Conservation (phyloP, 2,329 filamentous ascomycete species). For the Ophiostoma ulmi region DNA sequence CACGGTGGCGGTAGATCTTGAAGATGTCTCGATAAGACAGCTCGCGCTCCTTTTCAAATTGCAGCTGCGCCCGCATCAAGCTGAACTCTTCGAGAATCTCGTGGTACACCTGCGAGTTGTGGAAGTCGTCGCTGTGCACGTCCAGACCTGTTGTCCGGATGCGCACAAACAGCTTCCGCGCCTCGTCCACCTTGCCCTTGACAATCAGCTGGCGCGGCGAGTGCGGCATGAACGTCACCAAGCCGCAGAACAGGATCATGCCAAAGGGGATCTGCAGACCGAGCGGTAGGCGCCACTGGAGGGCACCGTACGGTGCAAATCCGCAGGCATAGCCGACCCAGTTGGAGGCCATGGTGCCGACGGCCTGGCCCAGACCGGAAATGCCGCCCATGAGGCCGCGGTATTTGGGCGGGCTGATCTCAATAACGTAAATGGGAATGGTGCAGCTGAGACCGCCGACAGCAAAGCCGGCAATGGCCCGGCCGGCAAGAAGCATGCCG, state of each 20-base stretch:
- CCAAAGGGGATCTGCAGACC: slow-evolving; percentile 54
- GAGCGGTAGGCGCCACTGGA: slow-evolving; percentile 53
- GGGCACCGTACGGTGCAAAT: slow-evolving; percentile 47
- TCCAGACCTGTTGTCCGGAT: slow-evolving; percentile 37
- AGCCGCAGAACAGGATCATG: slow-evolving; percentile 48
- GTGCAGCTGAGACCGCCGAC: slow-evolving; percentile 45
- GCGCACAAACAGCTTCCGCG: slow-evolving; percentile 43
- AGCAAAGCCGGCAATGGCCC: slow-evolving; percentile 43
- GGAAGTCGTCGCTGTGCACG: not conserved
- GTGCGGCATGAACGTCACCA: slow-evolving; percentile 52
- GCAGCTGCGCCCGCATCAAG: slow-evolving; percentile 50
- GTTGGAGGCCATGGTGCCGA: slow-evolving; percentile 53
- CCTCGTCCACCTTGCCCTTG: slow-evolving; percentile 44
- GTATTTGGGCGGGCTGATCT: slow-evolving; percentile 46
- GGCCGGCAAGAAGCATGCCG: slow-evolving; percentile 50
- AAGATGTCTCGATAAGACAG: slow-evolving; percentile 50
- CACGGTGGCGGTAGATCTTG: slow-evolving; percentile 46
- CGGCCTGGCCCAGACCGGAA: slow-evolving; percentile 50
- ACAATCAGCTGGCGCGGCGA: slow-evolving; percentile 50
- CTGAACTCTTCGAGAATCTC: slow-evolving; percentile 48
- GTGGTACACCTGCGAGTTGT: slow-evolving; percentile 38
- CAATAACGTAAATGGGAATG: slow-evolving; percentile 51
- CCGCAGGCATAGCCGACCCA: slow-evolving; percentile 54
- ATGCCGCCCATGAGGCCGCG: slow-evolving; percentile 52
- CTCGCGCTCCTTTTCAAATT: slow-evolving; percentile 54